Evolutionary conservation across 2,329 filamentous ascomycete genomes (phyloP), one percentile per base, ranked within the genome.

Genomic region (Epichloe brachyelytri): DNA sequence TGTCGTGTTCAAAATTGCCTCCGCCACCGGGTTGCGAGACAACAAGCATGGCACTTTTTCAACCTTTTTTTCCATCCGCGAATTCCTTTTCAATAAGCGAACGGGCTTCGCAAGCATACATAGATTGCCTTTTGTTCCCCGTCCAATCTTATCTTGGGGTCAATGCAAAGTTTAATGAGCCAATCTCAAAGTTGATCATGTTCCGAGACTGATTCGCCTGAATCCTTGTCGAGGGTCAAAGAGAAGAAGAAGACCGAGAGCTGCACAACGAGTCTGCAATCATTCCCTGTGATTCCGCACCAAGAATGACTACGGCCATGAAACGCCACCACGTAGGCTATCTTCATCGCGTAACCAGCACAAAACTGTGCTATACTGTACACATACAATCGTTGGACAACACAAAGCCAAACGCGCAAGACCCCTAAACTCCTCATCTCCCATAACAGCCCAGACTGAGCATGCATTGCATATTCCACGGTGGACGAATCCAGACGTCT

Each of bases 301-400:
- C 30, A 30, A 30, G 30, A 30, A 30, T 30, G 30, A 30, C 30
- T 30, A 30, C 30, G 30, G 30, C 30, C 30, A 30, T 30, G 30
- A 38, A 38, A 38, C 36, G 36, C 15, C 36, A 38, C 14, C 12
- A n/a, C 36, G 15, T 12, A 8, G 14, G 36, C 14, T 38, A 14
- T n/a, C 15, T n/a, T 38, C 46, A 47, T 30, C 41, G 11, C 15
- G 22, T 30, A 7, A 33, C 41, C 41, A 33, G 22, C 19, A 47
- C 41, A 30, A 20, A 11, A 44, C 45, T 46, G 41, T 50, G 45
- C 46, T 47, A 51, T 48, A 34, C 50, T 40, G 41, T 33, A 43
- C 41, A 22, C 20, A 30, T 30, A 44, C 19, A 26, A 26, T 43
- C 19, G 8, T 7, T n/a, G 3, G 17, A 10, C 14, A 44, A 44